Conservation (phyloP, 495 filamentous ascomycete genomes). For the Penicillium herquei region DNA sequence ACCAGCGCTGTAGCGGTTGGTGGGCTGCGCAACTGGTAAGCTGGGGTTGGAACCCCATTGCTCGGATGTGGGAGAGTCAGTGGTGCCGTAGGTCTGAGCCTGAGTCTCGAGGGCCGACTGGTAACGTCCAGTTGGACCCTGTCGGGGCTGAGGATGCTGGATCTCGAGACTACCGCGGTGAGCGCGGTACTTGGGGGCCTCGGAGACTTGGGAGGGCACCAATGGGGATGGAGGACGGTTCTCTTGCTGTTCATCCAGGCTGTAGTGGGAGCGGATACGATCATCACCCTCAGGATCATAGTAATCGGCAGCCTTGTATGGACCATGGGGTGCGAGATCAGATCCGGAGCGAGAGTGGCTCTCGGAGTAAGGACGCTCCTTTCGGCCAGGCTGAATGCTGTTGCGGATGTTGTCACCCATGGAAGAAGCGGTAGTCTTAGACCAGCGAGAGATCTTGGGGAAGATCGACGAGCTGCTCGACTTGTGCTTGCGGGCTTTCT, state of each 20-base stretch:
- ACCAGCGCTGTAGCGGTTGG: slow-evolving; percentile 43
- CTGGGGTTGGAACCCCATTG: slow-evolving; percentile 68
- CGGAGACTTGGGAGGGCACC: slow-evolving; percentile 63
- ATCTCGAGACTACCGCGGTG: slow-evolving; percentile 87
- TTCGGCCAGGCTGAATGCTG: slow-evolving; percentile 47
- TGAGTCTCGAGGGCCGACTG: slow-evolving; percentile 77
- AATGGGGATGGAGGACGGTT: slow-evolving; percentile 60
- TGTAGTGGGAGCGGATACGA: slow-evolving; percentile 66
- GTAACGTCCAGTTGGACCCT: slow-evolving; percentile 77
- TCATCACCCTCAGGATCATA: slow-evolving; percentile 69
- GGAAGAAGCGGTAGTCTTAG: slow-evolving; percentile 90
- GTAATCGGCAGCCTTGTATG: slow-evolving; percentile 62
- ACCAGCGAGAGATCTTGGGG: slow-evolving; percentile 95
- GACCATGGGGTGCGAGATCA: slow-evolving; percentile 48
- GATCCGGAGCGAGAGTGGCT: slow-evolving; percentile 67
- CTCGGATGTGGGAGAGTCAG: slow-evolving; percentile 67
- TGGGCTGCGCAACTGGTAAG: slow-evolving; percentile 39
- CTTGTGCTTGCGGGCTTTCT: slow-evolving; percentile 86
- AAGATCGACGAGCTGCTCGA: slow-evolving; percentile 85
- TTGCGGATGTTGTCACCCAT: slow-evolving; percentile 54
- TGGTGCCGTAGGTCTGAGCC: slow-evolving; percentile 66
- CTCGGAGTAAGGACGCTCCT: slow-evolving; percentile 53
- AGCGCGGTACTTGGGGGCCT: slow-evolving; percentile 87
- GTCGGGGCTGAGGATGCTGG: slow-evolving; percentile 86
- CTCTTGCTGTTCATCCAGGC: slow-evolving; percentile 49